Base-by-base conservation (phyloP, 2,329 filamentous ascomycete species). In the Knufia petricola region DNA sequence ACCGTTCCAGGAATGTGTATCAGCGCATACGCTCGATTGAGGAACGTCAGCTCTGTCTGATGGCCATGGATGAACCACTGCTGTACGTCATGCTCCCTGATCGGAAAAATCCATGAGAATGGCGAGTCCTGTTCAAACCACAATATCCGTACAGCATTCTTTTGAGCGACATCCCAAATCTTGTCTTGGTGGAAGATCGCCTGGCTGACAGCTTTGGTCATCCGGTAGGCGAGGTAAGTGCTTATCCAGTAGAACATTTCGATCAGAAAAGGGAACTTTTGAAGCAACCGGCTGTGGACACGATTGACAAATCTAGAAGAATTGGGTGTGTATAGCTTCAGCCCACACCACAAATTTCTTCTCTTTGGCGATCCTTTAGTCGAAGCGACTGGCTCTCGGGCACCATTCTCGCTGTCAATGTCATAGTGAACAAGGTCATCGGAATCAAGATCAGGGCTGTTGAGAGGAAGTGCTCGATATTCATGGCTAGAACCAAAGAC, bases 161-260 rank as follows among this genome's bases (percentile, higher is more conserved):
- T 59, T 58, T 72, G 67, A 3, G 71, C 71, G 8, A 70, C 64
- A 44, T 73, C 65, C 59, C 71, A 71, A 15, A 75, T 66, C 13
- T 63, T 63, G 31, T 70, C 24, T 38, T 72, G 70, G 30, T 74
- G 73, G 50, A 77, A 78, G 48, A 76, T 65, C 41, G 63, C 62
- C 50, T 74, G 69, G 1, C 75, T 73, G 4, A 73, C 61, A 13
- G 72, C 66, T 13, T 75, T 73, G 6, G 78, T 81, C 62, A 79
- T 67, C 31, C 74, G 70, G 65, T 84, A 84, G 60, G 82, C 79
- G 39, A 74, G 69, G 54, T 81, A 76, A 59, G 80, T 83, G 56
- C 84, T 70, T 37, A 75, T 71, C 81, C 81, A 85, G 66, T 85
- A 85, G 62, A 84, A 84, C 79, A 85, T 84, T 63, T 85, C 81